Conservation (phyloP, 2,329 filamentous ascomycete species). For the Nemania serpens region DNA sequence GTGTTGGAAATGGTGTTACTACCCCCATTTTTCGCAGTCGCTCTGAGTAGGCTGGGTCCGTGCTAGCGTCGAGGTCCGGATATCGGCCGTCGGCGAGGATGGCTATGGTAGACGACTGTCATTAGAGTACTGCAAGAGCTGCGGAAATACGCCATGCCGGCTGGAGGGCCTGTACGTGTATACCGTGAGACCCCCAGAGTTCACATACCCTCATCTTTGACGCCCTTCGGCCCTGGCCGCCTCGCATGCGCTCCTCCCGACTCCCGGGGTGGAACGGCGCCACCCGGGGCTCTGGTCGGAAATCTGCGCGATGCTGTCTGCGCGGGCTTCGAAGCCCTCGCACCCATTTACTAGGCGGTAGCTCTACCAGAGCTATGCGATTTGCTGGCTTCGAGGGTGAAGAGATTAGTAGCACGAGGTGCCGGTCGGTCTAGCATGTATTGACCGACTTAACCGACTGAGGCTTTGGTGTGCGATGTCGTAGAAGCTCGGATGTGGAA, state of each 20-base stretch:
- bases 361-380: not conserved
- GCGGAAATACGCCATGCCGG: too few species aligned
- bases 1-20: constrained; percentile 58
- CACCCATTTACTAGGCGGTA: constrained; percentile 45
- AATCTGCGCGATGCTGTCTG: constrained; percentile 50
- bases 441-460: too few species aligned
- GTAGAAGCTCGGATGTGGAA: too few species aligned
- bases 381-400: not conserved
- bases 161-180: too few species aligned
- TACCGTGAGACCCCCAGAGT: not conserved
- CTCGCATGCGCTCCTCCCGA: constrained; percentile 10
- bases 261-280: constrained; percentile 31
- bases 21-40: constrained; percentile 61
- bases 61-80: constrained; percentile 46
- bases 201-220: constrained; percentile 43
- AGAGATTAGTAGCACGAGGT: too few species aligned
- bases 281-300: constrained; percentile 46
- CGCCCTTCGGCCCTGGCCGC: constrained; percentile 23
- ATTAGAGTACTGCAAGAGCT: not conserved
- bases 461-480: too few species aligned
- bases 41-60: constrained; percentile 52
- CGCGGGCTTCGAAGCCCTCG: constrained; percentile 52
- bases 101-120: constrained; percentile 38
- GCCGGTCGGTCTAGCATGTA: too few species aligned
- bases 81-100: constrained; percentile 48